These are phyloP conservation scores for Pythium chondricola DNA, from an alignment of 352 stramenopile species.

Conservation along the genomic window DNA sequence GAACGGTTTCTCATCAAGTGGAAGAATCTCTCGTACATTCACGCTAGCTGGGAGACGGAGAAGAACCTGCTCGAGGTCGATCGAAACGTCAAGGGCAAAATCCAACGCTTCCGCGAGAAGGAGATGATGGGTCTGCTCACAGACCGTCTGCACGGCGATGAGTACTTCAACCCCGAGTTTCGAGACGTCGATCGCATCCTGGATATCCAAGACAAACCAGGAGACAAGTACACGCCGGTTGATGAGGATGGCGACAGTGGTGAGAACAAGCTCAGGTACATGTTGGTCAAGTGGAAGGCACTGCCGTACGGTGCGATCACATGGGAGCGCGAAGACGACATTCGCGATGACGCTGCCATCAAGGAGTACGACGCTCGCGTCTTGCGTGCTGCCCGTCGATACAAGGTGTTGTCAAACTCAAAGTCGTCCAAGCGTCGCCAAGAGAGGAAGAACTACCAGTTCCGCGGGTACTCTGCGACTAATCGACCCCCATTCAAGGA, in stretches of 20 bases:
- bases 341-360: slow-evolving; percentile 82
- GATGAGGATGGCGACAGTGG: slow-evolving; percentile 17
- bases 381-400: slow-evolving; percentile 38
- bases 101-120: slow-evolving; percentile 84
- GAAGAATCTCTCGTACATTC: slow-evolving; percentile 85
- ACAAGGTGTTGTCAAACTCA: slow-evolving; percentile 36
- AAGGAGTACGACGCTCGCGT: slow-evolving; percentile 75
- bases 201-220: slow-evolving; percentile 71
- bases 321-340: slow-evolving; percentile 97
- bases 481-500: slow-evolving; percentile 54
- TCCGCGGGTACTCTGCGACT: slow-evolving; percentile 60
- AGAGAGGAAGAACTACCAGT: slow-evolving; percentile 55
- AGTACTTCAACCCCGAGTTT: slow-evolving; percentile 90
- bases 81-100: slow-evolving; percentile 81
- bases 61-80: slow-evolving; percentile 75
- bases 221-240: slow-evolving; percentile 56
- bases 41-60: slow-evolving; percentile 89
- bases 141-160: slow-evolving; percentile 60
- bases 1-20: slow-evolving; percentile 90
- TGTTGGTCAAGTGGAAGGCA: slow-evolving; percentile 99
- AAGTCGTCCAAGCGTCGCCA: slow-evolving; percentile 17
- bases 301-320: slow-evolving; percentile 96
- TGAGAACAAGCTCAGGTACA: slow-evolving; percentile 77
- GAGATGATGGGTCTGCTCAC: slow-evolving; percentile 40
- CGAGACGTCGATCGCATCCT: slow-evolving; percentile 86